Evolutionary conservation across 768 basidiomycete species (phyloP).

Genomic region (Boletus rubescentipes): DNA sequence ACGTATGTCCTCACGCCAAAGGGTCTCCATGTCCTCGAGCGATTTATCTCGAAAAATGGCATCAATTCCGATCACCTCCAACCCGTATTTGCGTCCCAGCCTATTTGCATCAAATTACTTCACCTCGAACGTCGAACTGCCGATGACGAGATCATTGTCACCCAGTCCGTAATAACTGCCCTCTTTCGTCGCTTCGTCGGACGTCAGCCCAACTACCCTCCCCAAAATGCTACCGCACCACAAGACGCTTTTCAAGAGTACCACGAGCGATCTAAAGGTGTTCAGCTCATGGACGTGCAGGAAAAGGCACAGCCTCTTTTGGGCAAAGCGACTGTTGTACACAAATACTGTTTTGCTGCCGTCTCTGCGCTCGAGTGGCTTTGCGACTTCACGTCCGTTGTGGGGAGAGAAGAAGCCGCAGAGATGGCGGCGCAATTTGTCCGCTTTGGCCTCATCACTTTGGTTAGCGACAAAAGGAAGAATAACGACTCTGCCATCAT

Average conservation of each 20-base stretch:
- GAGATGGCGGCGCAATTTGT: constrained; percentile 99
- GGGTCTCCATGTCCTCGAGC: constrained; percentile 96
- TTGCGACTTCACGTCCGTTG: constrained; percentile 94
- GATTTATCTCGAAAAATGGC: constrained; percentile 99
- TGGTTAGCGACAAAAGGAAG: constrained; percentile 90
- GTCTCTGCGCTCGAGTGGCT: constrained; percentile 94
- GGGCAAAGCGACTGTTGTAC: constrained; percentile 43
- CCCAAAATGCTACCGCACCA: constrained; percentile 42
- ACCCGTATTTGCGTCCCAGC: constrained; percentile 85
- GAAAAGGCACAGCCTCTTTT: constrained; percentile 61
- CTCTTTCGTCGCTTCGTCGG: constrained; percentile 96
- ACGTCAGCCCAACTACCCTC: constrained; percentile 75
- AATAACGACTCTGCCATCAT: constrained; percentile 91
- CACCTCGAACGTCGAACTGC: constrained; percentile 90
- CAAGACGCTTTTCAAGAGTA: constrained; percentile 70
- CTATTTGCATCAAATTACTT: constrained; percentile 95
- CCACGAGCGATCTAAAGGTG: constrained; percentile 75
- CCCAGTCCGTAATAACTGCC: constrained; percentile 89
- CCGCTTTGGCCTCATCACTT: constrained; percentile 83
- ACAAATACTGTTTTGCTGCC: constrained; percentile 82
- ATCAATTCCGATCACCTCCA: constrained; percentile 93
- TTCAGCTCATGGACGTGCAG: constrained; percentile 65
- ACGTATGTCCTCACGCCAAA: constrained; percentile 96
- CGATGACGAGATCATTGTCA: constrained; percentile 98
- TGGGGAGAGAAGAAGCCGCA: constrained; percentile 93